A percentile compares a stretch with the other conserved stretches of the same genome.
phyloP scores from a whole-genome alignment of 441 rosid genomes.

The Isatis lusitanica region DNA sequence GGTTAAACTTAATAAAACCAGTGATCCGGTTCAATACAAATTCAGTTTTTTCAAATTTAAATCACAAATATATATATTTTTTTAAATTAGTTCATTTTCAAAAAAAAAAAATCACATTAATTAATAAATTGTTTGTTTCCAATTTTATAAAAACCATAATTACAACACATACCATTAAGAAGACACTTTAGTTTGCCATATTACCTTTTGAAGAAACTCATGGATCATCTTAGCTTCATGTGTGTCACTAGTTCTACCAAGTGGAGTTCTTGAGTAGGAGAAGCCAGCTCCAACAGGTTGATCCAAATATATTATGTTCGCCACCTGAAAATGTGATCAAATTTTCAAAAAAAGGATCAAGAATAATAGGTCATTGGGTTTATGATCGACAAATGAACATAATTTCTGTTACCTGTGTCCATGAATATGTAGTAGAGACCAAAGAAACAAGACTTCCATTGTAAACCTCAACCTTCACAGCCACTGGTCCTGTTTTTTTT shows the following conservation, averaged over 20 bases:
- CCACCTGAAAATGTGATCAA: conserved; percentile 24
- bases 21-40: no score
- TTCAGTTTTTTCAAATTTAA: no score
- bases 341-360: neutral
- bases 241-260: neutral
- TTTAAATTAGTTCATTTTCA: no score
- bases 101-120: no score
- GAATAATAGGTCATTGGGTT: conserved; percentile 24
- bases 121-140: no score
- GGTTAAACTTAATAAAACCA: no score
- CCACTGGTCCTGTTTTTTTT: conserved; percentile 50
- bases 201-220: neutral
- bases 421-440: conserved; percentile 55
- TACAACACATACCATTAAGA: neutral
- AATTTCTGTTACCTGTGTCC: conserved; percentile 55
- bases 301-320: conserved; percentile 47
- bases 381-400: neutral
- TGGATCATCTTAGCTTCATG: conserved; percentile 33
- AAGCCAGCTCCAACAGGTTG: conserved; percentile 49
- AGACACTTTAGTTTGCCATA: neutral
- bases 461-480: conserved; percentile 46
- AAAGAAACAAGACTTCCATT: conserved; percentile 61
- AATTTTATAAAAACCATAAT: no score
- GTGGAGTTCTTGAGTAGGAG: conserved; percentile 40
- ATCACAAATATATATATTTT: no score